Evolutionary conservation across 257 asterid genomes (phyloP).

Genomic region (Catharanthus roseus): DNA sequence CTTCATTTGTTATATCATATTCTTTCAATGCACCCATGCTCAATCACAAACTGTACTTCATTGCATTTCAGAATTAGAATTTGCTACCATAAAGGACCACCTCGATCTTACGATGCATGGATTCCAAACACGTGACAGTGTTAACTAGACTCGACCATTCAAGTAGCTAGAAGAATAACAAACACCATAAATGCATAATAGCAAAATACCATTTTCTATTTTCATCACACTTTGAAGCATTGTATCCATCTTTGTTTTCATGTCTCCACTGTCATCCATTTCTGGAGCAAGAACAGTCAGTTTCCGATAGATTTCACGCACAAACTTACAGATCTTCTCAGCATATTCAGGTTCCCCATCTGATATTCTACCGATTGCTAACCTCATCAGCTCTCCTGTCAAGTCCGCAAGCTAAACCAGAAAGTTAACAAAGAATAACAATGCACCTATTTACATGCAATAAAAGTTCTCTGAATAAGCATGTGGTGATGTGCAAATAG

Average conservation of each 20-base stretch:
- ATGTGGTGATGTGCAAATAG: background rate
- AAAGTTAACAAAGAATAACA: constrained; percentile 11
- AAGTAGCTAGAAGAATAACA: background rate
- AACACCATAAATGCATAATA: background rate
- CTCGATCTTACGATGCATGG: background rate
- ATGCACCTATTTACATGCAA: background rate
- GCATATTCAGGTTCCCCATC: constrained; percentile 89
- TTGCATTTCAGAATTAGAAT: background rate
- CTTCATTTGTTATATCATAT: background rate
- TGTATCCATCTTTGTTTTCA: constrained; percentile 83
- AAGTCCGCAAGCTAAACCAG: constrained; percentile 79
- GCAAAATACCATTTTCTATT: constrained; percentile 65
- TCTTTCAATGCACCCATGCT: background rate
- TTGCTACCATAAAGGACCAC: background rate
- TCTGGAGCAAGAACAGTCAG: constrained; percentile 65
- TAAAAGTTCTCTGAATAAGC: background rate
- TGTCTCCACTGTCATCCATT: constrained; percentile 74
- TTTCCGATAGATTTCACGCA: constrained; percentile 76
- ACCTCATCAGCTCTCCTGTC: constrained; percentile 94
- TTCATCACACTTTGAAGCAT: constrained; percentile 96
- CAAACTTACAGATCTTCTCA: constrained; percentile 71
- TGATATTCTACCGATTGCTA: constrained; percentile 93
- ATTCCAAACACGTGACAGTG: background rate
- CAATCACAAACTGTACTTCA: background rate
- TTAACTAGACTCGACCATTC: background rate